phyloP scores from a whole-genome alignment of 2,329 filamentous ascomycete genomes.

The Phialemonium atrogriseum region DNA sequence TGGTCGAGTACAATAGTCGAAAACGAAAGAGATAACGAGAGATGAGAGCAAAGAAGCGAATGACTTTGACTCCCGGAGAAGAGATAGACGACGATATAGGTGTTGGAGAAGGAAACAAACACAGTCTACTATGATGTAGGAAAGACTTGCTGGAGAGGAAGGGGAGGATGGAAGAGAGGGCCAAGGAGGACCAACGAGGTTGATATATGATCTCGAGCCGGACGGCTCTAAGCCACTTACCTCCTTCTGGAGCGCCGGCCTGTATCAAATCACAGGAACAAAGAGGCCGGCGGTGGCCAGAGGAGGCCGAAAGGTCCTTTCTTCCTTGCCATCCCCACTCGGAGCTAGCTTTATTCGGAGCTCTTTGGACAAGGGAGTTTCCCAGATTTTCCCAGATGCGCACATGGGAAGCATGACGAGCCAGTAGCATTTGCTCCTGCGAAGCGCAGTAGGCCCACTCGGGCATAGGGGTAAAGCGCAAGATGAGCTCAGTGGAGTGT shows the following conservation, averaged over 20 bases:
- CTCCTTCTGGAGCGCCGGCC: neutral
- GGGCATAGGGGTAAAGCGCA: neutral
- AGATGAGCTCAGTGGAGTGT: neutral
- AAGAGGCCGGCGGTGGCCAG: neutral
- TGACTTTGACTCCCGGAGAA: slow-evolving; percentile 40
- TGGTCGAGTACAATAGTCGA: slow-evolving; percentile 5
- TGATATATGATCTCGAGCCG: slow-evolving; percentile 1
- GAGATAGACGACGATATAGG: slow-evolving; percentile 17
- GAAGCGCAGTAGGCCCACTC: neutral
- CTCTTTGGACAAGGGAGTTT: neutral
- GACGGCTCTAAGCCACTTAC: slow-evolving; percentile 1
- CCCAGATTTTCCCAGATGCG: no score
- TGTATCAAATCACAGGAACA: no score
- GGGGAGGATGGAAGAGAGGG: no score
- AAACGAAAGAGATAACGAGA: slow-evolving; percentile 22
- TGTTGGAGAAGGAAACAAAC: slow-evolving; percentile 1
- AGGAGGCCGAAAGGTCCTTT: neutral
- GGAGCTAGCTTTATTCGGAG: slow-evolving; percentile 1
- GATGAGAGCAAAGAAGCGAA: slow-evolving; percentile 45
- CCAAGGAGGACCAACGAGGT: no score
- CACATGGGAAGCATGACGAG: neutral
- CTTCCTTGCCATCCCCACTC: slow-evolving; percentile 1
- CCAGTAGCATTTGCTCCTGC: slow-evolving; percentile 3
- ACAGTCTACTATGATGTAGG: no score
- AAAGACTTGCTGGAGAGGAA: no score